A percentile compares a stretch with the other conserved stretches of the same genome.
Evolutionary conservation across 2,329 filamentous ascomycete species (phyloP).

Genomic region (Lasiodiplodia theobromae): DNA sequence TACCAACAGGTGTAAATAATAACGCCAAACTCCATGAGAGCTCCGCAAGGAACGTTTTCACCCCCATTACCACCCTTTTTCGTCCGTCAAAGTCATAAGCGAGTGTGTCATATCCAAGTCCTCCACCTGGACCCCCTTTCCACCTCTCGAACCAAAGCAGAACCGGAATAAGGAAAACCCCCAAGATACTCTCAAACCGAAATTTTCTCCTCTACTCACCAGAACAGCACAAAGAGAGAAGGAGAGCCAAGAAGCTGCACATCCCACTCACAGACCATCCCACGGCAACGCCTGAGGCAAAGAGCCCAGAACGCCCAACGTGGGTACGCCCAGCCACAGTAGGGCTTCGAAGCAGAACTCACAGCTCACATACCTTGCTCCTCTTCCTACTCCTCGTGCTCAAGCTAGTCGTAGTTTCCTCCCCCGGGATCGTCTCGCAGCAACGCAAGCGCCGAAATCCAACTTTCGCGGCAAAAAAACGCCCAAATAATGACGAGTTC

Average conservation of each 20-base stretch:
- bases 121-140: neutral
- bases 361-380: neutral
- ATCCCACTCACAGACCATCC: constrained; percentile 7
- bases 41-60: neutral
- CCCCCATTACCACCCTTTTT: too few relatives aligned
- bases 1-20: neutral
- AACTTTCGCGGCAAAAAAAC: neutral
- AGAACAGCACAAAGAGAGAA: neutral
- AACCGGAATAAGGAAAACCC: neutral
- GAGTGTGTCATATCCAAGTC: neutral
- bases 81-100: neutral
- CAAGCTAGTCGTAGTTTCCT: neutral
- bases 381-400: neutral
- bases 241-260: neutral
- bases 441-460: neutral
- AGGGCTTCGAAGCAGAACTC: neutral
- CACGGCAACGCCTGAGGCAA: constrained; percentile 7
- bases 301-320: neutral
- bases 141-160: neutral
- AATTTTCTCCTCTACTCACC: neutral
- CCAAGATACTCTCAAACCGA: too few relatives aligned
- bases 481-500: constrained; percentile 8
- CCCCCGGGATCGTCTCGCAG: constrained; percentile 17
- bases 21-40: neutral
- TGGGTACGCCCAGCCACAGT: constrained; percentile 6